These are phyloP conservation scores for Ascochyta pisi DNA, from an alignment of 2,329 filamentous ascomycete genomes.

Conservation along the genomic window DNA sequence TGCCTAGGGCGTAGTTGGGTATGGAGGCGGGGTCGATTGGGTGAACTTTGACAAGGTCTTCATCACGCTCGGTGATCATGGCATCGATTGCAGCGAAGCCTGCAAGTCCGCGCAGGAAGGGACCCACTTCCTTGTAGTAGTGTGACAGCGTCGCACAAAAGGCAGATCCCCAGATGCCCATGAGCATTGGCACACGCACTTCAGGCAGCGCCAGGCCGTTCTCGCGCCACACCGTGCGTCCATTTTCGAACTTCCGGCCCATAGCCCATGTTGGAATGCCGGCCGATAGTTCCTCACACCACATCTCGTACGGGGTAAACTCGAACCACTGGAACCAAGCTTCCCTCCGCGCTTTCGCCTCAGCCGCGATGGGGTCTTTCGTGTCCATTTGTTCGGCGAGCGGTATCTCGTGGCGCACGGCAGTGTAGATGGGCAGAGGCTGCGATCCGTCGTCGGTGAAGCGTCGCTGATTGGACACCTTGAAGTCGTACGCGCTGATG, in stretches of 20 bases:
- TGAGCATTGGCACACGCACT: constrained; percentile 78
- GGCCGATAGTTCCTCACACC: constrained; percentile 88
- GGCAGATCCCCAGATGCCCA: constrained; percentile 96
- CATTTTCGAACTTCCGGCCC: constrained; percentile 80
- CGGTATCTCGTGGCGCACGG: constrained; percentile 94
- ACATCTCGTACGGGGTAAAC: constrained; percentile 87
- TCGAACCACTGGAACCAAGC: constrained; percentile 99
- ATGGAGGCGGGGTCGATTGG: constrained; percentile 91
- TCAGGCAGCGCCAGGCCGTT: constrained; percentile 80
- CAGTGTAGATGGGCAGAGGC: constrained; percentile 93
- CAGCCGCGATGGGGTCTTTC: constrained; percentile 45
- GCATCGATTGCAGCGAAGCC: constrained; percentile 81
- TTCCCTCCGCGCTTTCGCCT: constrained; percentile 63
- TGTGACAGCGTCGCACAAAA: constrained; percentile 96
- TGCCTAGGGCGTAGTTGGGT: constrained; percentile 85
- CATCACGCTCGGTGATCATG: constrained; percentile 80
- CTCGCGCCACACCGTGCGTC: constrained; percentile 67
- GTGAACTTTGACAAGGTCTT: constrained; percentile 89
- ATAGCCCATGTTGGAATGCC: constrained; percentile 96
- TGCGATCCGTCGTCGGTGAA: constrained; percentile 79
- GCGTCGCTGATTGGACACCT: constrained; percentile 83
- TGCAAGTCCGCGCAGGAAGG: constrained; percentile 74
- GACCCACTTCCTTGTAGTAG: constrained; percentile 94
- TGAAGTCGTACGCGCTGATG: constrained; percentile 80
- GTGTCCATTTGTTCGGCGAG: constrained; percentile 57